These are phyloP conservation scores for Fusarium nanum DNA, from an alignment of 2,329 filamentous ascomycete genomes.

Conservation along the genomic window DNA sequence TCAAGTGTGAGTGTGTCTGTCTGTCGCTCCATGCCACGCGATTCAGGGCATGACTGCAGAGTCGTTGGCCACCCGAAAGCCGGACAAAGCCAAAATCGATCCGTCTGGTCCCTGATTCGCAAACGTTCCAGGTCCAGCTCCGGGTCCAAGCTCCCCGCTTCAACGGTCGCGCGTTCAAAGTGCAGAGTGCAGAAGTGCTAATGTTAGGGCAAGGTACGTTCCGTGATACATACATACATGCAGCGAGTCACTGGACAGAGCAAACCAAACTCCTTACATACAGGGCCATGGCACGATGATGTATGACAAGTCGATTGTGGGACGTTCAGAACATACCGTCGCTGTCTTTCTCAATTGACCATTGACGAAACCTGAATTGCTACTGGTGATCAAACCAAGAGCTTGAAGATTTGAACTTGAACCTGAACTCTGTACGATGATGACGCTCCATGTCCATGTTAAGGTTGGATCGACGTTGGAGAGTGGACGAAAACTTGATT, in stretches of 20 bases:
- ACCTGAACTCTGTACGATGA: constrained; percentile 21
- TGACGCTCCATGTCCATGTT: constrained; percentile 32
- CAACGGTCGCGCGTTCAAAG: constrained; percentile 39
- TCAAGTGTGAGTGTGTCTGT: not conserved
- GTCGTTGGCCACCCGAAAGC: constrained; percentile 31
- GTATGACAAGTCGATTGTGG: constrained; percentile 47
- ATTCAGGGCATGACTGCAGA: constrained; percentile 30
- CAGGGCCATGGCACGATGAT: constrained; percentile 27
- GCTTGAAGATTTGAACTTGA: constrained; percentile 20
- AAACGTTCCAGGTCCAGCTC: constrained; percentile 1
- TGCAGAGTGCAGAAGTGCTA: constrained; percentile 1
- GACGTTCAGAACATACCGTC: constrained; percentile 22
- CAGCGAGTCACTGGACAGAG: constrained; percentile 20
- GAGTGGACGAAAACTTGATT: constrained; percentile 39
- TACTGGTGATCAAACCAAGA: constrained; percentile 2
- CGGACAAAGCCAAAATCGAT: constrained; percentile 36
- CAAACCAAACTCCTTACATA: constrained; percentile 26
- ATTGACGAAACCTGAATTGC: constrained; percentile 8
- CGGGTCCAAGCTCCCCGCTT: constrained; percentile 30
- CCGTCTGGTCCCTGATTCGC: constrained; percentile 35
- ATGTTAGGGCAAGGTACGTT: constrained; percentile 28
- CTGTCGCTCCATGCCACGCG: constrained; percentile 17
- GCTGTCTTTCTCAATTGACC: not conserved
- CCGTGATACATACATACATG: not conserved
- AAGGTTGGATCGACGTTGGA: constrained; percentile 31